A percentile compares a stretch with the other conserved stretches of the same genome.
phyloP scores from a whole-genome alignment of 2,329 filamentous ascomycete species.

The Ophiognomonia clavigignenti-juglandacearum region DNA sequence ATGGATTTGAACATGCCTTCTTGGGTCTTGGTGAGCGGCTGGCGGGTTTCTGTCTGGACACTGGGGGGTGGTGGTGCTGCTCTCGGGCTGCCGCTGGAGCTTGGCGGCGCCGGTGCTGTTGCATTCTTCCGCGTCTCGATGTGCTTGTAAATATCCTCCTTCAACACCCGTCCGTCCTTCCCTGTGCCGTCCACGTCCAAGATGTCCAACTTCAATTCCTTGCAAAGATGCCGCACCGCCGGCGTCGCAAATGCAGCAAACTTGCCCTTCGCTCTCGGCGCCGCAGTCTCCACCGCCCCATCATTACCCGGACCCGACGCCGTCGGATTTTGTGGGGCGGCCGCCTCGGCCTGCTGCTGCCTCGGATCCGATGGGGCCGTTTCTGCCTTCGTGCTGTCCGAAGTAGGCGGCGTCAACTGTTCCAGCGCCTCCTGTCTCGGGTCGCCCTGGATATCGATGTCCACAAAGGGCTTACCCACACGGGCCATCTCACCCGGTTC shows the following conservation, averaged over 20 bases:
- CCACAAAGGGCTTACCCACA: conserved; percentile 89
- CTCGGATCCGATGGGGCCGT: conserved; percentile 23
- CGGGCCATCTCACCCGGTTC: conserved; percentile 94
- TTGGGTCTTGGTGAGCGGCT: conserved; percentile 73
- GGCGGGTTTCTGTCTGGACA: conserved; percentile 62
- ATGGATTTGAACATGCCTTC: conserved; percentile 96
- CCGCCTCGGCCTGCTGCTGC: conserved; percentile 17
- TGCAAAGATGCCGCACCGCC: conserved; percentile 83
- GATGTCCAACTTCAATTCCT: conserved; percentile 74
- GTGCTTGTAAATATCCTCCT: conserved; percentile 82
- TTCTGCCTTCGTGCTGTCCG: conserved; percentile 18
- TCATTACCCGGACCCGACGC: conserved; percentile 3
- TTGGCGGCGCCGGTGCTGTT: conserved; percentile 15
- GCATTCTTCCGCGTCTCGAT: conserved; percentile 47
- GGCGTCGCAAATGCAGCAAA: conserved; percentile 79
- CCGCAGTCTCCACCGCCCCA: conserved; percentile 9
- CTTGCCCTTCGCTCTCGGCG: conserved; percentile 47
- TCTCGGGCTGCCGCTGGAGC: too few relatives aligned
- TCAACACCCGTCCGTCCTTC: conserved; percentile 83
- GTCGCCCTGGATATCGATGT: conserved; percentile 86
- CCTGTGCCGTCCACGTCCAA: conserved; percentile 77
- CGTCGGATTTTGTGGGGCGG: conserved; percentile 15
- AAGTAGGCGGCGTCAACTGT: conserved; percentile 27
- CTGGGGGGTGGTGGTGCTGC: conserved; percentile 29
- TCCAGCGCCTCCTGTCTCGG: conserved; percentile 58